These are phyloP conservation scores for Lecanoromycetidae sp. DNA, from an alignment of 2,329 filamentous ascomycete genomes.

Conservation along the genomic window DNA sequence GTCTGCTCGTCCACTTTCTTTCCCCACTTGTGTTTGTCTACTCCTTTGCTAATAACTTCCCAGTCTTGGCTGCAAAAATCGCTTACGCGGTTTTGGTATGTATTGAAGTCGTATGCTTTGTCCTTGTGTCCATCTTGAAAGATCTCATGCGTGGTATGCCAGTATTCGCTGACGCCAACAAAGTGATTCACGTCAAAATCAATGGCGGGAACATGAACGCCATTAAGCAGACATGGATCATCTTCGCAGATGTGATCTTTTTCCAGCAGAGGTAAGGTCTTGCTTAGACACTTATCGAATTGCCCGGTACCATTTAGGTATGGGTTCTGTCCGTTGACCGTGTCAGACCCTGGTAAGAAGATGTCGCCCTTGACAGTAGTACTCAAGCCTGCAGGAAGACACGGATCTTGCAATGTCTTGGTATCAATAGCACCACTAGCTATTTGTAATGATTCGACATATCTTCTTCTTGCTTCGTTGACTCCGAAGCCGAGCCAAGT, in stretches of 20 bases:
- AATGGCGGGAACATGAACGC: conserved; percentile 84
- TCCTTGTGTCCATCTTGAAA: conserved; percentile 66
- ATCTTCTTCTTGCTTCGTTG: conserved; percentile 77
- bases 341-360: conserved; percentile 30
- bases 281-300: conserved; percentile 72
- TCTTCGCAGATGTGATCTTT: conserved; percentile 79
- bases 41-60: conserved; percentile 56
- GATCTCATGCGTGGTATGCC: conserved; percentile 94
- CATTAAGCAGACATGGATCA: conserved; percentile 76
- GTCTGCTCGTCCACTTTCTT: conserved; percentile 61
- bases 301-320: conserved; percentile 69
- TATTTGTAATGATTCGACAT: conserved; percentile 63
- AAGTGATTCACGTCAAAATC: conserved; percentile 98
- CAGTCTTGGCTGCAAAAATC: conserved; percentile 79
- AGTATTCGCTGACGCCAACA: conserved; percentile 94
- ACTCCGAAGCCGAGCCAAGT: conserved; percentile 98
- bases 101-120: conserved; percentile 76
- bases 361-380: conserved; percentile 60
- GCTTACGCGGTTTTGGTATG: conserved; percentile 73
- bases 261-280: conserved; percentile 74
- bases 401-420: conserved; percentile 75
- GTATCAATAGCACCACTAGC: conserved; percentile 47
- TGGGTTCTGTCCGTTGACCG: conserved; percentile 32
- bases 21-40: conserved; percentile 57
- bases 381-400: conserved; percentile 65